phyloP scores from a whole-genome alignment of 1,284 basidiomycete genomes.

The Porodaedalea pini region DNA sequence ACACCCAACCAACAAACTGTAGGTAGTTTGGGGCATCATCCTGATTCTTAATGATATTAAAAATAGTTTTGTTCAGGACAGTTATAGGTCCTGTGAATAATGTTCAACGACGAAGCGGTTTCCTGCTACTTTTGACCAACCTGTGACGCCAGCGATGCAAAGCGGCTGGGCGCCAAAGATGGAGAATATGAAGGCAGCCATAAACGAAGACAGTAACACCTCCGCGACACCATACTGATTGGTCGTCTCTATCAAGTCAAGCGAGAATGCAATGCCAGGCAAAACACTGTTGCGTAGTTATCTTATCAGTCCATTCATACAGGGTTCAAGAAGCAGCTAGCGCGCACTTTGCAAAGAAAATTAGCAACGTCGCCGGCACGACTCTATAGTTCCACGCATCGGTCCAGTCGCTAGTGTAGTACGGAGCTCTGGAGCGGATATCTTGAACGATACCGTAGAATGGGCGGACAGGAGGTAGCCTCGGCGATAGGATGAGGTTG shows the following conservation, averaged over 20 bases:
- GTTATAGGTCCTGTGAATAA: slow-evolving; percentile 72
- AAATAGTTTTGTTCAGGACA: slow-evolving; percentile 90
- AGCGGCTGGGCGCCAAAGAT: slow-evolving; percentile 89
- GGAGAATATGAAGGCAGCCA: slow-evolving; percentile 91
- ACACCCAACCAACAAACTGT: slow-evolving; percentile 89
- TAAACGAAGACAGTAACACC: slow-evolving; percentile 75
- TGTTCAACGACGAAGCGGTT: slow-evolving; percentile 1
- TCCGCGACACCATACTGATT: slow-evolving; percentile 89
- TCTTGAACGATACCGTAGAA: slow-evolving; percentile 78
- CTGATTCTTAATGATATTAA: slow-evolving; percentile 63
- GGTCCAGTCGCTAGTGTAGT: slow-evolving; percentile 82
- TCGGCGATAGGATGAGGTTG: slow-evolving; percentile 10
- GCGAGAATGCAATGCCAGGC: slow-evolving; percentile 88
- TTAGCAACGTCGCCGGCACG: slow-evolving; percentile 68
- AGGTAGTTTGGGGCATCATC: slow-evolving; percentile 69
- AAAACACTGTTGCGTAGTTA: slow-evolving; percentile 51
- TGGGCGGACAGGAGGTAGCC: slow-evolving; percentile 32
- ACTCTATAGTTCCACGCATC: slow-evolving; percentile 89
- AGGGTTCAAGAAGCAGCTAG: slow-evolving; percentile 11
- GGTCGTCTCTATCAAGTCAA: slow-evolving; percentile 92
- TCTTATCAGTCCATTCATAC: slow-evolving; percentile 11
- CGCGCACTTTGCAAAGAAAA: slow-evolving; percentile 76
- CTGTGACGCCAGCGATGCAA: slow-evolving; percentile 92
- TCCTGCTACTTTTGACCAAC: slow-evolving; percentile 35
- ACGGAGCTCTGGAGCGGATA: slow-evolving; percentile 73